Evolutionary conservation across 768 basidiomycete genomes (phyloP), one percentile per base, ranked within the genome.

Genomic region (Tylopilus intermedius): DNA sequence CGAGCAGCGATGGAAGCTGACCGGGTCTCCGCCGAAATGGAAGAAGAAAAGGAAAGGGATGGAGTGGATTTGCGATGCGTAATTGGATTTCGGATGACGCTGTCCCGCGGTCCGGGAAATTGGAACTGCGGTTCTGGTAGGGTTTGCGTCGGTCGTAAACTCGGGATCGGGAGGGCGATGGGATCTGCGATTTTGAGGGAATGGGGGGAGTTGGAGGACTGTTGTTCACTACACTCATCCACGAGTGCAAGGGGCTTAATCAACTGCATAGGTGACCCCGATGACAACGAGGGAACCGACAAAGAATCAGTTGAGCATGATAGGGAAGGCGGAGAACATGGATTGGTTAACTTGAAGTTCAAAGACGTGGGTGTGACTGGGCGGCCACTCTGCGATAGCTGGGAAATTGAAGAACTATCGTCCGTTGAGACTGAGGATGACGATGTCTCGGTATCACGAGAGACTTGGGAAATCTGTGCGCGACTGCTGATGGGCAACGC

Each of bases 301-400:
- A 86, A 62, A 1, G 85, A 86, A 54, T 86, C 84, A 0, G 77
- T 74, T 5, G 81, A 83, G 5, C 80, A 79, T 5, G 81, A 78
- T 8, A 83, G 68, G 10, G 75, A 78, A 8, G 81, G 80, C 40
- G 77, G 72, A n/a, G 61, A 62, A 45, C 56, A 59, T 32, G 59
- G 56, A 49, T 60, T 61, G 33, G 53, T 59, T 43, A 71, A 41
- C 47, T 57, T 66, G 62, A 62, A 59, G 39, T 62, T 64, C 58
- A 62, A 59, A 26, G 58, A 69, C 14, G 67, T 68, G 3, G 72
- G 72, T n/a, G 71, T 73, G 14, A 70, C 55, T 7, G 72, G 66
- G 39, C 70, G 69, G 8, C 64, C 63, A 24, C 48, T 50, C 39
- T 58, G 62, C 1, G 72, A 70, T 45, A 56, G 44, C 37, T 61